A percentile compares a stretch with the other conserved stretches of the same genome.
These are phyloP conservation scores for Arxiozyma bovina DNA, from an alignment of 1,139 yeast genomes.

Conservation along the genomic window DNA sequence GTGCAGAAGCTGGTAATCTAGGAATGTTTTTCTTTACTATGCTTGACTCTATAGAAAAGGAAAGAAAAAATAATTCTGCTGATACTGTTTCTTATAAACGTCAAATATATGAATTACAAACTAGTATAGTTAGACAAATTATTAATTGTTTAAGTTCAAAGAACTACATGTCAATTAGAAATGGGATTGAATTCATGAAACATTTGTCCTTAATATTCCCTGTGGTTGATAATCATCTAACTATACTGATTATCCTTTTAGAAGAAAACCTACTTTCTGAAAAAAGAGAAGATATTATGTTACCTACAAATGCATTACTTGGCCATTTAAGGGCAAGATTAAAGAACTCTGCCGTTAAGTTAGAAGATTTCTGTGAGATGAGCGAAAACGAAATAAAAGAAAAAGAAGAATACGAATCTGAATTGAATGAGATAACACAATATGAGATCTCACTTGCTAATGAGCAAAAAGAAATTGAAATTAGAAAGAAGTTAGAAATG, in stretches of 20 bases:
- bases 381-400: slow-evolving; percentile 30
- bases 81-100: slow-evolving; percentile 35
- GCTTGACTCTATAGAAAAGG: slow-evolving; percentile 36
- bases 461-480: slow-evolving; percentile 25
- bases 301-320: slow-evolving; percentile 68
- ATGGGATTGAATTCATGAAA: slow-evolving; percentile 70
- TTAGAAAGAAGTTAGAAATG: slow-evolving; percentile 20
- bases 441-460: slow-evolving; percentile 25
- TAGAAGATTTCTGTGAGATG: slow-evolving; percentile 48
- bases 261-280: slow-evolving; percentile 46
- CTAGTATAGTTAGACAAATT: slow-evolving; percentile 36
- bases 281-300: slow-evolving; percentile 67
- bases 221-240: slow-evolving; percentile 59
- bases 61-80: slow-evolving; percentile 14
- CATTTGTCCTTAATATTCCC: slow-evolving; percentile 62
- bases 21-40: slow-evolving; percentile 65
- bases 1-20: slow-evolving; percentile 71
- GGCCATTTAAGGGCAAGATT: slow-evolving; percentile 62
- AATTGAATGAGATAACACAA: slow-evolving; percentile 20
- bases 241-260: slow-evolving; percentile 41
- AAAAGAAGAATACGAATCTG: slow-evolving; percentile 21
- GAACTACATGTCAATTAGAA: slow-evolving; percentile 75
- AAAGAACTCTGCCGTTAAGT: slow-evolving; percentile 43
- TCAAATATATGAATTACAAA: slow-evolving; percentile 49
- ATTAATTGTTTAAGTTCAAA: slow-evolving; percentile 41